Base-by-base conservation (phyloP, 2,329 filamentous ascomycete species). In the Biscogniauxia marginata region DNA sequence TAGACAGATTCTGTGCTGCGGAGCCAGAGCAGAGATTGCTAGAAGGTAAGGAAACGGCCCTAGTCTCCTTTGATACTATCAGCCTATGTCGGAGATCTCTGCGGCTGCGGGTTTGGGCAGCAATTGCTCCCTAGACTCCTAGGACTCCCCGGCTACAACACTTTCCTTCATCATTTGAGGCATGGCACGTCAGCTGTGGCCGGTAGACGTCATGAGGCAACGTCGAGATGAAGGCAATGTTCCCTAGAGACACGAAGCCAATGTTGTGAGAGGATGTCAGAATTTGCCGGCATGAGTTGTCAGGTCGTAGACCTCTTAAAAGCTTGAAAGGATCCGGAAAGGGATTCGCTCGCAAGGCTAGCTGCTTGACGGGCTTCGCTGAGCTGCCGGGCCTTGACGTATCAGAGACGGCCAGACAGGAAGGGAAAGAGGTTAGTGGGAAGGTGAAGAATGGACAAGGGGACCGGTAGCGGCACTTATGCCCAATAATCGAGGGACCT, bases 101-200 rank as follows among this genome's bases (percentile, higher is more conserved):
- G 58, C 63, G 52, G 63, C 49, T 69, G 67, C 68, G 60, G 66
- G 67, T 66, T 76, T 75, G 73, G 74, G 74, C 74, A 76, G 71
- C 74, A 76, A 76, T 72, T 39, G 60, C 59, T 60, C 61, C 49
- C 57, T 58, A 18, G 34, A 69, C 67, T 72, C 67, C 70, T 60
- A 65, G 67, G 65, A 67, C 64, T 65, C 70, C 68, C 72, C 68
- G 66, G 63, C 61, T 63, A 60, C 46, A 53, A 61, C 64, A 49
- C 56, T 57, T 55, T 55, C 58, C 63, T 56, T 65, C 63, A 64
- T 64, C 64, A 58, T 58, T n/a, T 54, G 60, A 60, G 58, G 61
- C 54, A 66, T 65, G 64, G 61, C 60, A 56, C 53, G 60, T 63
- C 63, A 68, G 62, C 63, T 57, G 63, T 65, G 65, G 59, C 55